Base-by-base conservation (phyloP, 768 basidiomycete species). In the Gloeophyllum trabeum region DNA sequence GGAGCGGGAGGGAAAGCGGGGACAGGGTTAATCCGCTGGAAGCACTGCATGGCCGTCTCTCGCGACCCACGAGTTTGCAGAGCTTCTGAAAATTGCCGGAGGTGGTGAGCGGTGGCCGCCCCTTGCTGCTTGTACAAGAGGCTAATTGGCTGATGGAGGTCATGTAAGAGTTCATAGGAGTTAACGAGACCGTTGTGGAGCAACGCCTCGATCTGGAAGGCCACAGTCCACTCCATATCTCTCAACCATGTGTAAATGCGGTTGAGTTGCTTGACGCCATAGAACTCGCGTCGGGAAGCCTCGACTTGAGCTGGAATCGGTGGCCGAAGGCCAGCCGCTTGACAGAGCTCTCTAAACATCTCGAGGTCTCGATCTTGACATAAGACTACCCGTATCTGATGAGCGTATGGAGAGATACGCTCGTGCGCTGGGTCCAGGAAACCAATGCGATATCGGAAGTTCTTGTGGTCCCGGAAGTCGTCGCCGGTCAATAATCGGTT, bases 191-290 rank as follows among this genome's bases (percentile, higher is more conserved):
- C 71, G 45, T 81, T 83, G 19, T 65, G 74, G 4, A 90, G 55
- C 7, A 87, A 62, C 0, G 76, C 71, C 54, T 85, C 85, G 22
- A 88, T 61, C 56, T 91, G 88, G 54, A 88, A 91, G 1, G 79
- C 81, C 24, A 86, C 67, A 3, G 63, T 58, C 81, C 82, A 89
- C 12, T 70, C 64, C 36, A 79, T 66, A 3, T 55, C 58, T 23
- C 56, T 55, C 34, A 82, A 48, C 59, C 66, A 66, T 13, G 51
- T 53, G 13, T 64, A 60, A 6, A 84, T 54, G 6, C 58, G 59
- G 45, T 67, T 58, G 2, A 88, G 64, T 4, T 61, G 58, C 46
- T 59, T 72, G 6, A 52, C 48, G 0, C 63, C 49, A 52, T 82
- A 89, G 47, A 84, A 79, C 0, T 57, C 62, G 28, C 59, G 64